These are phyloP conservation scores for Triglochin maritima DNA, from an alignment of 106 monocot genomes.

Conservation along the genomic window DNA sequence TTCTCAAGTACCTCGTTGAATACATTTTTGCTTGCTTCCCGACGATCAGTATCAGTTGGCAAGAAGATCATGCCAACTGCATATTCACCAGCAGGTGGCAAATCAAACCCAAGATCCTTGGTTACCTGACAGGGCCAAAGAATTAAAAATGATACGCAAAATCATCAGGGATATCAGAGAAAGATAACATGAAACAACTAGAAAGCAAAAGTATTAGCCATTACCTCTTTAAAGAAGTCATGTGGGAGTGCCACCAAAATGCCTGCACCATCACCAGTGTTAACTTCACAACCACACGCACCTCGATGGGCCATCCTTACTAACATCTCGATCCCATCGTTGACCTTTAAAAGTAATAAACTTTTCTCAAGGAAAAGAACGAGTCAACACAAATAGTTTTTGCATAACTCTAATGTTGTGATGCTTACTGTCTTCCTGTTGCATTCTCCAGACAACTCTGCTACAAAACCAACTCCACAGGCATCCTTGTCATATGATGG, in stretches of 20 bases:
- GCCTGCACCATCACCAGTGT: conserved; percentile 92
- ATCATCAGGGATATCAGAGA: neutral
- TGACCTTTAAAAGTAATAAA: conserved; percentile 7
- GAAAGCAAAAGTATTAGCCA: neutral
- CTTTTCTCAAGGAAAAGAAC: neutral
- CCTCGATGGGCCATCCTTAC: conserved; percentile 79
- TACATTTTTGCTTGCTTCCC: conserved; percentile 55
- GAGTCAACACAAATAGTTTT: neutral
- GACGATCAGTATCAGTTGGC: conserved; percentile 36
- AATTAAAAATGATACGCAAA: neutral
- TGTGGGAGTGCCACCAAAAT: conserved; percentile 83
- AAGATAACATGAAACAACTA: neutral
- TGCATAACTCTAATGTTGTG: neutral
- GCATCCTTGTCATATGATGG: conserved; percentile 83
- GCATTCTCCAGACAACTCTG: conserved; percentile 69
- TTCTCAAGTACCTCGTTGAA: conserved; percentile 46
- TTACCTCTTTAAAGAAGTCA: conserved; percentile 59
- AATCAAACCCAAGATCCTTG: conserved; percentile 54
- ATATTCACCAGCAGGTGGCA: conserved; percentile 72
- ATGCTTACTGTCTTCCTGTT: conserved; percentile 57
- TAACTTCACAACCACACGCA: conserved; percentile 82
- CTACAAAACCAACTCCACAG: conserved; percentile 86
- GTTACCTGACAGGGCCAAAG: conserved; percentile 33
- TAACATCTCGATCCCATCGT: conserved; percentile 81
- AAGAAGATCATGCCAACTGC: conserved; percentile 87